A percentile compares a stretch with the other conserved stretches of the same genome.
These are phyloP conservation scores for Cyclotella choctawhatcheeana DNA, from an alignment of 108 stramenopile species.

Conservation along the genomic window DNA sequence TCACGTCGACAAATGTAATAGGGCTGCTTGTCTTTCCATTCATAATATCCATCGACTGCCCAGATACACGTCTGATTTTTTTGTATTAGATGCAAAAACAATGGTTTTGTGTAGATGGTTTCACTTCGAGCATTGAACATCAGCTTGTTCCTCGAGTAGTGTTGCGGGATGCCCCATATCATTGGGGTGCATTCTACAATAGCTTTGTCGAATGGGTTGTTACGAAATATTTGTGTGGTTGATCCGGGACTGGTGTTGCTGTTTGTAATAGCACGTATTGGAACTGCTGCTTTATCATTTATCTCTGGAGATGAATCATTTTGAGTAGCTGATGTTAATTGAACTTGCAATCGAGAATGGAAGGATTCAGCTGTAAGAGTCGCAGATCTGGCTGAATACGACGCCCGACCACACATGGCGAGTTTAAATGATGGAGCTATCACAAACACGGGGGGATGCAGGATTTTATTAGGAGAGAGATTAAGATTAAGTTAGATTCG, in stretches of 20 bases:
- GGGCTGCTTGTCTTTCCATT: constrained; percentile 86
- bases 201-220: neutral
- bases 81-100: constrained; percentile 57
- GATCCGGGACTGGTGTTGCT: constrained; percentile 29
- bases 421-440: too few species aligned
- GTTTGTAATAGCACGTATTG: neutral
- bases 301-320: neutral
- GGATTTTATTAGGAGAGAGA: too few species aligned
- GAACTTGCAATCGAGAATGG: neutral
- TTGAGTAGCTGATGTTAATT: neutral
- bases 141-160: constrained; percentile 47
- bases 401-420: constrained; percentile 27
- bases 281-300: neutral
- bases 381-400: constrained; percentile 16
- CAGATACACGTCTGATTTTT: constrained; percentile 67
- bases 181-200: constrained; percentile 28
- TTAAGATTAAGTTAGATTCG: too few species aligned
- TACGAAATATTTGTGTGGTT: constrained; percentile 11
- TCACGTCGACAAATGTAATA: constrained; percentile 64
- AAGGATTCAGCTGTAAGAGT: neutral
- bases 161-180: constrained; percentile 76
- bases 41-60: constrained; percentile 86
- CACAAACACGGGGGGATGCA: too few species aligned
- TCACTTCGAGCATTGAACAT: constrained; percentile 89
- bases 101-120: constrained; percentile 70